These are phyloP conservation scores for Apodospora peruviana DNA, from an alignment of 495 filamentous ascomycete species.

Conservation along the genomic window DNA sequence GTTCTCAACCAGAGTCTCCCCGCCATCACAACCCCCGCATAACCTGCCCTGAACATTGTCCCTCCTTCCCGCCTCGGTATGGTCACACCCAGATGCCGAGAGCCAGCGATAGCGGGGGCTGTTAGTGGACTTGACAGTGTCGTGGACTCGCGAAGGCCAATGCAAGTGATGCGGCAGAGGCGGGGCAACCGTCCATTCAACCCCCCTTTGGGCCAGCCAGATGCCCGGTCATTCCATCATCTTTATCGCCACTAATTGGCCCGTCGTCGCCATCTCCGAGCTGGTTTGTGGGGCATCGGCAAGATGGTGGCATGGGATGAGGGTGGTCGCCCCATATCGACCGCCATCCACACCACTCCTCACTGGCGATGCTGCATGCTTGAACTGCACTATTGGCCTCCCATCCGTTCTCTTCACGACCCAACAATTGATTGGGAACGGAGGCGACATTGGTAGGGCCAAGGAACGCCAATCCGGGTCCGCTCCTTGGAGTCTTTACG, in stretches of 20 bases:
- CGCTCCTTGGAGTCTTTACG: conserved; percentile 2
- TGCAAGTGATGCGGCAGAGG: not conserved
- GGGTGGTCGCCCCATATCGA: not conserved
- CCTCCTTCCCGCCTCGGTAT: not conserved
- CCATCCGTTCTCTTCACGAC: not conserved
- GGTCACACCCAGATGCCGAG: conserved; percentile 5
- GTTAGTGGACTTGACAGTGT: no score
- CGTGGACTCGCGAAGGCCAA: no score
- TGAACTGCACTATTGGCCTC: not conserved
- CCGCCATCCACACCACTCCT: not conserved
- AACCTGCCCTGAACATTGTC: no score
- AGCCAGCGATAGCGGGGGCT: conserved; percentile 3
- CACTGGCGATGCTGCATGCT: not conserved
- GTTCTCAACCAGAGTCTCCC: no score
- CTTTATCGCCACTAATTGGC: conserved; percentile 6
- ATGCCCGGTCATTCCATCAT: conserved; percentile 3
- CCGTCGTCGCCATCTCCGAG: not conserved
- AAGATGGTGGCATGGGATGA: not conserved
- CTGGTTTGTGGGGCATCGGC: conserved; percentile 13
- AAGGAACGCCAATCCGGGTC: conserved; percentile 1
- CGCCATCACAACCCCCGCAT: no score
- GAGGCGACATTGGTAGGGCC: no score
- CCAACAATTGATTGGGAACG: not conserved
- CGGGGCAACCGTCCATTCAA: not conserved
- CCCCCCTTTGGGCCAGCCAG: not conserved